Base-by-base conservation (phyloP, 2,329 filamentous ascomycete species). In the Periconia macrospinosa region DNA sequence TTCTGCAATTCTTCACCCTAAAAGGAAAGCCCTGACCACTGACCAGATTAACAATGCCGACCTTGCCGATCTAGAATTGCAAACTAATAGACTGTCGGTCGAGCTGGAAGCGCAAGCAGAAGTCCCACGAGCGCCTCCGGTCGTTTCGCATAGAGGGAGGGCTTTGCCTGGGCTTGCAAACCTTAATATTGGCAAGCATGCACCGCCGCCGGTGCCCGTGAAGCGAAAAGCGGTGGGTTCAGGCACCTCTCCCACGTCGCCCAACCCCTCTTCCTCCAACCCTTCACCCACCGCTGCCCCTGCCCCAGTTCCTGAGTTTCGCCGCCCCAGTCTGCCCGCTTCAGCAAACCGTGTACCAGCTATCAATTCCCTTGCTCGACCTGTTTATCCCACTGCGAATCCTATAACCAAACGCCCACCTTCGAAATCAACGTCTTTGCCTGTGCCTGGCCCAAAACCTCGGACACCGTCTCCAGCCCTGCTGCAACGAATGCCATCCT, bases 401-500 rank as follows among this genome's bases (percentile, higher is more conserved):
- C 61, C 68, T 11, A 43, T 58, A 1, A 59, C 65, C 9, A 65
- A 61, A 30, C 67, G 62, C 9, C 68, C 68, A 2, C 35, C 64
- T 11, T 66, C 64, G 5, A 69, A 69, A 46, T 65, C 67, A 2
- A 65, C 65, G 6, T 68, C 65, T 15, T 65, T 72, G 17, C 68
- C 71, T 13, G 57, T 68, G 8, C 64, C 70, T 2, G 50, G 55
- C 6, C 63, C 68, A 2, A 68, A 70, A 18, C 62, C 69, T 2
- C 62, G 72, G 23, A 57, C 68, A 9, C 71, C 76, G 0, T 78
- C 75, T 11, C 69, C 78, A 0, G 73, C 74, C 2, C 57, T 80
- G n/a, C 58, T 80, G 45, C 72, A 76, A 45, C 69, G 78, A 18
- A 80, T 81, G 76, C 73, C 72, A 0, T 76, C 73, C n/a, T 75